Base-by-base conservation (phyloP, 306 rosid genomes). In the Ammopiptanthus mongolicus region DNA sequence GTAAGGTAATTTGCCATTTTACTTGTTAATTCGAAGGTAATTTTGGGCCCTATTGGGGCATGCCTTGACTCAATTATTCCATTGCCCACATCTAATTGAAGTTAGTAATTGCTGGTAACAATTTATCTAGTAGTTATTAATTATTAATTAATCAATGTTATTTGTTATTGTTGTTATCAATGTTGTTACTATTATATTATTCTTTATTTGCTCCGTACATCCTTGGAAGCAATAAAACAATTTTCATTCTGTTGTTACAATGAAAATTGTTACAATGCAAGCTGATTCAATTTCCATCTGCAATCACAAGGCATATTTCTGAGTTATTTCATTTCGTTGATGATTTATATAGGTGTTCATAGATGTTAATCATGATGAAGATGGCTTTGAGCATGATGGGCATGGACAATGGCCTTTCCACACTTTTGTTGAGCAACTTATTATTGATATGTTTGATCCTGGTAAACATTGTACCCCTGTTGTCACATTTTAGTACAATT, bases 381-480 rank as follows among this genome's bases (percentile, higher is more conserved):
- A 91, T 42, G 80, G 81, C 76, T 71, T 80, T 75, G 97, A 91
- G 65, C 88, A 86, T 42, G 95, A 87, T 46, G 93, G 86, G 60
- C 93, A 90, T 28, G 96, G 91, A 37, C 88, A 83, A 71, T 94
- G 98, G 98, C 98, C 97, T 80, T 91, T 95, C 79, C 89, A 80
- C 64, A 82, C 83, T 74, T 91, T 91, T 73, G 91, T 90, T 21
- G 98, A 95, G 82, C 97, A 91, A 78, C 91, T 95, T 72, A 85
- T 95, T 72, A 79, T 91, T 70, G 98, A 91, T 78, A 91, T 95
- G 91, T 95, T 95, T 78, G 97, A 91, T 87, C 91, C 97, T 82
- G 94, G 98, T 95, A 87, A 85, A 79, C 42, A 29, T 64, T 39
- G 18, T 48, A 31, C 28, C 12, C 21, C 21, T 51, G 6, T 42